phyloP scores from a whole-genome alignment of 2,329 filamentous ascomycete genomes.

The Karstenula rhodostoma region DNA sequence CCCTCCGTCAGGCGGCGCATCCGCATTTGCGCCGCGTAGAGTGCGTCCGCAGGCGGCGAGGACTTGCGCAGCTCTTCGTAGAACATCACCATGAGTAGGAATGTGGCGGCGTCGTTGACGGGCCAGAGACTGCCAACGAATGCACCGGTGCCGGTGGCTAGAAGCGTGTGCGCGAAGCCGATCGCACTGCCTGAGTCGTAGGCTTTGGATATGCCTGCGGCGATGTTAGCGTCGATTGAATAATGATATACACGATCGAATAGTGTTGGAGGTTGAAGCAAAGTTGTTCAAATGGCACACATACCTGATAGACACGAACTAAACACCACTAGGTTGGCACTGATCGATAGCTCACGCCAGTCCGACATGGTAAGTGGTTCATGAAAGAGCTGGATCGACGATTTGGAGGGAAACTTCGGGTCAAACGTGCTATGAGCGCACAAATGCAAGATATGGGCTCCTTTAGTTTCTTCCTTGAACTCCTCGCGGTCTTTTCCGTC shows the following conservation, averaged over 20 bases:
- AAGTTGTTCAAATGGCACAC: too few relatives aligned
- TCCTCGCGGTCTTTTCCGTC: conserved; percentile 16
- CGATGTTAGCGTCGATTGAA: not conserved
- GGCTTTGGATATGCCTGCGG: conserved; percentile 16
- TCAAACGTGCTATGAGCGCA: conserved; percentile 23
- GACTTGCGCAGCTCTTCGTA: conserved; percentile 18
- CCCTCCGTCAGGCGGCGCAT: conserved; percentile 15
- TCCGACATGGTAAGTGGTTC: conserved; percentile 18
- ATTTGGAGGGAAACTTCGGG: conserved; percentile 12
- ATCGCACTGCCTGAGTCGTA: conserved; percentile 19
- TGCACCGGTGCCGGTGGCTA: conserved; percentile 16
- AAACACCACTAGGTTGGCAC: conserved; percentile 22
- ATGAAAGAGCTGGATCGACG: conserved; percentile 18
- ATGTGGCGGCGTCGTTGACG: conserved; percentile 18
- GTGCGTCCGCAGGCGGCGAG: conserved; percentile 12
- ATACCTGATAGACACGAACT: conserved; percentile 21
- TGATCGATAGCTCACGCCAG: conserved; percentile 16
- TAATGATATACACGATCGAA: not conserved
- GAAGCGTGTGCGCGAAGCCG: conserved; percentile 20
- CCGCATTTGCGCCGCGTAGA: conserved; percentile 14
- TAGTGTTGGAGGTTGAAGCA: too few relatives aligned
- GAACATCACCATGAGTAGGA: conserved; percentile 22
- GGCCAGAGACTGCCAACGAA: conserved; percentile 25
- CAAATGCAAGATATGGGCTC: conserved; percentile 18
- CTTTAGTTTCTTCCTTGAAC: conserved; percentile 14